Evolutionary conservation across 108 stramenopile species (phyloP), one percentile per base, ranked within the genome.

Genomic region (Poteriospumella lacustris): DNA sequence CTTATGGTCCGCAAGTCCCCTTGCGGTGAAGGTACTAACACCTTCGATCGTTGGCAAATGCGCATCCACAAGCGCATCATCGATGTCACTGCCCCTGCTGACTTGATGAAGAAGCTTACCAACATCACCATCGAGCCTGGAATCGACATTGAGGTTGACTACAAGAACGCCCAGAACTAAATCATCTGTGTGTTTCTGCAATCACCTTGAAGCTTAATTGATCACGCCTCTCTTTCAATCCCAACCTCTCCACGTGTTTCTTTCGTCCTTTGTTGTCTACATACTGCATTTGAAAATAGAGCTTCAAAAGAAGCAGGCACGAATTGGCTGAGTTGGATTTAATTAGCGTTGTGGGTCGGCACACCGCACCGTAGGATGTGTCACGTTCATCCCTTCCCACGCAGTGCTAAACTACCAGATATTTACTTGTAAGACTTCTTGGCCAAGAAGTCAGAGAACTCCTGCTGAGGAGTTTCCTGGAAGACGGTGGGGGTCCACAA

Each of bases 51-150:
- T 40, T 96, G 52, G 47, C 68, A 79, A 86, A 96, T 99, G 96
- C 91, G 98, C 78, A 99, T 99, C 90, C 98, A 99, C 92, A 97
- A 97, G 93, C 93, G 98, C 82, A 89, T 99, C 87, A 92, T 99
- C 78, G 98, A 99, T 79, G 83, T 97, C 78, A 93, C 95, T 81
- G 89, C 94, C 58, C 93, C 98, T 58, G 89, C 93, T 69, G 95
- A 96, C 86, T 91, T 94, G 59, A 96, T 99, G 69, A 95, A 95
- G 94, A 91, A 96, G 86, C 92, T 99, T 78, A 99, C 98, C 72
- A 89, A 89, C 86, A 97, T 99, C 89, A 86, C 88, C 59, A 96
- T 99, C 83, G 98, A 99, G 85, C 93, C 98, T 59, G 98, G 96
- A 79, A 96, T 99, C 29, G 94, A 95, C 85, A 93, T 97, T 79